Evolutionary conservation across 2,329 filamentous ascomycete species (phyloP).

Genomic region (Achaetomium macrosporum): DNA sequence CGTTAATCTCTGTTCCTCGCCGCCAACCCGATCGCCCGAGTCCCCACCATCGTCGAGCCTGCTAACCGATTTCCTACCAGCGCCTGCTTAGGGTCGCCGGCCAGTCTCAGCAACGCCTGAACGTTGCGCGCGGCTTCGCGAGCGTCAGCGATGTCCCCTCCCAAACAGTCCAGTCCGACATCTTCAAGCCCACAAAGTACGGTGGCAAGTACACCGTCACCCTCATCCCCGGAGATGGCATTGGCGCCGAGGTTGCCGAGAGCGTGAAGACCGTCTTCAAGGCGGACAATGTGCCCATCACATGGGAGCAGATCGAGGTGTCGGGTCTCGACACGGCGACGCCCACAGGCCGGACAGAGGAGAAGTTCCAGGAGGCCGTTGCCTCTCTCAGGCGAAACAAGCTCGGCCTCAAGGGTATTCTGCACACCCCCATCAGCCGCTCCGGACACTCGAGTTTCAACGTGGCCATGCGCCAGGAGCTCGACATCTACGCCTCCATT

Average conservation of each 20-base stretch:
- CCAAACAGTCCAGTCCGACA: constrained; percentile 71
- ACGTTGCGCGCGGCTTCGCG: constrained; percentile 56
- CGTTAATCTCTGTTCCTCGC: background rate
- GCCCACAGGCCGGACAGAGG: constrained; percentile 72
- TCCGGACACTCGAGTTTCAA: constrained; percentile 99
- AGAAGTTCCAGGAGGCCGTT: constrained; percentile 92
- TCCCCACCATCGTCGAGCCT: constrained; percentile 10
- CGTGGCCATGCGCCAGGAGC: constrained; percentile 96
- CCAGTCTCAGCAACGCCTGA: constrained; percentile 35
- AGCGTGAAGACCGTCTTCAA: constrained; percentile 99
- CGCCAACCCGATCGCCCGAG: background rate
- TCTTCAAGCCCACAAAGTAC: constrained; percentile 99
- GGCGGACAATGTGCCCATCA: constrained; percentile 96
- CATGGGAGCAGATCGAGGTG: constrained; percentile 98
- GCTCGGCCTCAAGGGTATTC: constrained; percentile 96
- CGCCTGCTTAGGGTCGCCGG: constrained; percentile 47
- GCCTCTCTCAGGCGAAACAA: constrained; percentile 97
- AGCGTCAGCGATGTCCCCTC: constrained; percentile 65
- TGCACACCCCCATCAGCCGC: constrained; percentile 93
- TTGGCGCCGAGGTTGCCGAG: constrained; percentile 95
- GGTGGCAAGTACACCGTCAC: constrained; percentile 99
- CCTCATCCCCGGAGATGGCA: constrained; percentile 96
- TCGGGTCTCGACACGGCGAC: constrained; percentile 80
- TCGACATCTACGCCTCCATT: constrained; percentile 98
- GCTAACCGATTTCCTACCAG: constrained; percentile 34